These are phyloP conservation scores for Paspalum vaginatum DNA, from an alignment of 176 grass and related monocot genomes.

Conservation along the genomic window DNA sequence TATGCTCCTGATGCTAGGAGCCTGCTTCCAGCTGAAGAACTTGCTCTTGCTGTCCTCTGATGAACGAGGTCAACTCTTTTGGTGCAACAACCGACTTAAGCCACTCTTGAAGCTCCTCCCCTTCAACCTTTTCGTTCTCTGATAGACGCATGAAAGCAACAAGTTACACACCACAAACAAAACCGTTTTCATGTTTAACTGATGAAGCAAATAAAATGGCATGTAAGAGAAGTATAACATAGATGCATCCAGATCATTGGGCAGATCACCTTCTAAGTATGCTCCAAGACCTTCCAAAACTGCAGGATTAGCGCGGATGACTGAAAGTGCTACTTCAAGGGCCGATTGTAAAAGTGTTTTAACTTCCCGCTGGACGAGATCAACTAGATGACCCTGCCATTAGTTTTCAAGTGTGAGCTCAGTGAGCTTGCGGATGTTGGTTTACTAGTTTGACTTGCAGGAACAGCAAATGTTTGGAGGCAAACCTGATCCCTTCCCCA, in stretches of 20 bases:
- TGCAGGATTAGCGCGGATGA: conserved; percentile 81
- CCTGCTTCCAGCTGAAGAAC: conserved; percentile 68
- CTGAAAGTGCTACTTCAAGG: conserved; percentile 95
- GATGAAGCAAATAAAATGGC: conserved; percentile 25
- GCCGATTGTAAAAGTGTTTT: conserved; percentile 84
- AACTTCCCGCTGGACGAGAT: conserved; percentile 92
- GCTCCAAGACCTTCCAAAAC: conserved; percentile 95
- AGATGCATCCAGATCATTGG: not conserved
- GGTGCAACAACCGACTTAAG: conserved; percentile 89
- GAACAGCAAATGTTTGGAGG: conserved; percentile 33
- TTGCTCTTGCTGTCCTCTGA: conserved; percentile 65
- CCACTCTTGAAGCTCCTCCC: conserved; percentile 96
- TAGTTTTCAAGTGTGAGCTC: conserved; percentile 33
- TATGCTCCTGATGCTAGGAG: conserved; percentile 46
- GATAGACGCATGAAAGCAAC: conserved; percentile 20
- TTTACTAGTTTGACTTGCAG: conserved; percentile 31
- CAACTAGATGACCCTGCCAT: conserved; percentile 81
- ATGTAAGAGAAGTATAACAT: not conserved
- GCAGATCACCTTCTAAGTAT: conserved; percentile 87
- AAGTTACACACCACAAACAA: conserved; percentile 14
- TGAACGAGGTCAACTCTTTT: conserved; percentile 72
- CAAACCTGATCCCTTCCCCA: conserved; percentile 95
- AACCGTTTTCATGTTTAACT: conserved; percentile 17
- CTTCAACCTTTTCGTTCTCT: conserved; percentile 99
- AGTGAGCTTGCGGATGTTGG: conserved; percentile 14